Base-by-base conservation (phyloP, 352 stramenopile species). In the Peronosclerospora sorghi region DNA sequence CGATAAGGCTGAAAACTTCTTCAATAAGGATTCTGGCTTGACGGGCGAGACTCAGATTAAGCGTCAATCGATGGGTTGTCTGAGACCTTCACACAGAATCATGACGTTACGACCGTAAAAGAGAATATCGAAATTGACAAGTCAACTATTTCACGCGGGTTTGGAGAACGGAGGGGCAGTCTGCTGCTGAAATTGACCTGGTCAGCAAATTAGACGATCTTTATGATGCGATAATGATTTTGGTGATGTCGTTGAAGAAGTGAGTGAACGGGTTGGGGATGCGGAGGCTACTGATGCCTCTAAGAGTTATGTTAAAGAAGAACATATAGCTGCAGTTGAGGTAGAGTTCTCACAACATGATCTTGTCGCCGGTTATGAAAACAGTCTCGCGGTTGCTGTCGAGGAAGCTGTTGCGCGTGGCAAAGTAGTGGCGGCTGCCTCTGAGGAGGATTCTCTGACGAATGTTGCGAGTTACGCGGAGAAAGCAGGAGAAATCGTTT, bases 191-290 rank as follows among this genome's bases (percentile, higher is more conserved):
- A 17, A 24, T 51, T 41, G 38, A 34, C 1, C 0, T 51, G 13
- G 32, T 41, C 13, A 21, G 20, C 21, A 32, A 49, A 10, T 24
- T 49, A 14, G 43, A 4, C 26, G 53, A 51, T 12, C 23, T 36
- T 37, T 45, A 17, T 48, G 42, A 56, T 32, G 36, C 39, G 43
- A 51, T 57, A 35, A 55, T 0, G 39, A 48, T 41, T 32, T 12
- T 27, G 18, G 20, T 37, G 49, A 57, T 8, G 1, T 17, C 29
- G 10, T 8, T 23, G 32, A 38, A 12, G 23, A 44, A 15, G 27
- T 30, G 3, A 24, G 32, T 7, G 41, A 27, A 4, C 21, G 57
- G 10, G 7, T 43, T 13, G 47, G 41, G 19, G 26, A 35, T 50
- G 14, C 7, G 8, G 32, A 43, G 10, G 24, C 9, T 21, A 9